Percentiles rank a stretch among this genome's conserved stretches.
Evolutionary conservation across 352 stramenopile species (phyloP).

Genomic region (Globisporangium emineosum): DNA sequence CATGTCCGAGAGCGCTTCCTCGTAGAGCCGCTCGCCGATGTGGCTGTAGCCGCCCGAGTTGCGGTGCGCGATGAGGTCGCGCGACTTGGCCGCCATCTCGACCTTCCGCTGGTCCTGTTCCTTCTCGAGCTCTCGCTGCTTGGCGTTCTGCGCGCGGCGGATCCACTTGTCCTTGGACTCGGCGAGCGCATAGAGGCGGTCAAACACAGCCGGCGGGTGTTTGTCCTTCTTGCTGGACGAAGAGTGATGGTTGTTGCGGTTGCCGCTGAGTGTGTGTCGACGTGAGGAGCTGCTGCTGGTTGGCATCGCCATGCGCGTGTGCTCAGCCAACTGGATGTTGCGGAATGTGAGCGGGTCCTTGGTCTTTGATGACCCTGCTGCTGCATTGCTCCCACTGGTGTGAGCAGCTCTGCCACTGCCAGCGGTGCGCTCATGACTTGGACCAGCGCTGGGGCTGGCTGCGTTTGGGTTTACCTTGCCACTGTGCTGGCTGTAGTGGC

Average conservation of each 20-base stretch:
- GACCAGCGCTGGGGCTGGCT: background rate
- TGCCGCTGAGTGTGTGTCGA: constrained; percentile 10
- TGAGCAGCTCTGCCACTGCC: background rate
- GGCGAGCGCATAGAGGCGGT: constrained; percentile 66
- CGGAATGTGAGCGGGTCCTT: constrained; percentile 30
- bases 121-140: constrained; percentile 47
- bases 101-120: constrained; percentile 43
- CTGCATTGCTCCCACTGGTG: background rate
- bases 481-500: constrained; percentile 65
- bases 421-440: background rate
- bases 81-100: constrained; percentile 61
- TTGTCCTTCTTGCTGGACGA: constrained; percentile 26
- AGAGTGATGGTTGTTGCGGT: background rate
- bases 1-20: constrained; percentile 63
- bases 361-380: constrained; percentile 10
- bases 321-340: constrained; percentile 36
- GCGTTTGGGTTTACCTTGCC: constrained; percentile 43
- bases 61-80: constrained; percentile 50
- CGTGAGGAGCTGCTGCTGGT: constrained; percentile 3
- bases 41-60: constrained; percentile 51
- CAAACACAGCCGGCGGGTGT: constrained; percentile 38
- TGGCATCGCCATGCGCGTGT: constrained; percentile 22
- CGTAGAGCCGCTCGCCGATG: constrained; percentile 70
- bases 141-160: constrained; percentile 60
- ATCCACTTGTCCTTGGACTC: constrained; percentile 77